Base-by-base conservation (phyloP, 2,329 filamentous ascomycete genomes). In the Grosmannia penicillata region DNA sequence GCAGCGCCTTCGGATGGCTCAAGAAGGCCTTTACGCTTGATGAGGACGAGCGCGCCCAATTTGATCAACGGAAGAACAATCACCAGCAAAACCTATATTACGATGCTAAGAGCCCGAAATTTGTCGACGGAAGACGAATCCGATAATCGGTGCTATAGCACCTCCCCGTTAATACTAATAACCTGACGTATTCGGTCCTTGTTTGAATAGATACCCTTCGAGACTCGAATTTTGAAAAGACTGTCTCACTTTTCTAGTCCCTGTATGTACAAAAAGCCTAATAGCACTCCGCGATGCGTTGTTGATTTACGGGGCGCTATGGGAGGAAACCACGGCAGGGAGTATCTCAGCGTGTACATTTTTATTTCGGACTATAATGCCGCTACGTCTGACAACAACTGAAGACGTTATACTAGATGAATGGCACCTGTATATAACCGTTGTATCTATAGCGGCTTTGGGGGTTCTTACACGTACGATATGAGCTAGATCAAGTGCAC, bases 11-110 rank as follows among this genome's bases (percentile, higher is more conserved):
- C 49, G 75, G 74, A 3, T 79, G 75, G 75, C 54, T 79, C 40
- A 78, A 78, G 55, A 78, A 79, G 57, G 74, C 74, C 1, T 79
- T 79, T 37, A 70, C 68, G 25, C 56, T 79, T 21, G 73, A 76
- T 43, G 75, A 79, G 18, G 72, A 78, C 34, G 75, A 79, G 53
- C 66, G 65, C 37, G 62, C 65, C 8, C 65, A 66, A 9, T 79
- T 75, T 45, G 72, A 78, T 50, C 65, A 67, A 33, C 65, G 67
- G 41, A 68, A 61, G 49, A 59, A 61, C 8, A 61, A 63, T 48
- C 58, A 65, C 41, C 41, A 50, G 11, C 55, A 52, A 1, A 65
- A 67, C 40, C 56, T 56, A 2, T 75, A 74, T 44, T 68, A 69
- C 39, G 63, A 72, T 17, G 51, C 51, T 5, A 58, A 60, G 38